These are phyloP conservation scores for Rhizopogon sp. DNA, from an alignment of 768 basidiomycete genomes.

Conservation along the genomic window DNA sequence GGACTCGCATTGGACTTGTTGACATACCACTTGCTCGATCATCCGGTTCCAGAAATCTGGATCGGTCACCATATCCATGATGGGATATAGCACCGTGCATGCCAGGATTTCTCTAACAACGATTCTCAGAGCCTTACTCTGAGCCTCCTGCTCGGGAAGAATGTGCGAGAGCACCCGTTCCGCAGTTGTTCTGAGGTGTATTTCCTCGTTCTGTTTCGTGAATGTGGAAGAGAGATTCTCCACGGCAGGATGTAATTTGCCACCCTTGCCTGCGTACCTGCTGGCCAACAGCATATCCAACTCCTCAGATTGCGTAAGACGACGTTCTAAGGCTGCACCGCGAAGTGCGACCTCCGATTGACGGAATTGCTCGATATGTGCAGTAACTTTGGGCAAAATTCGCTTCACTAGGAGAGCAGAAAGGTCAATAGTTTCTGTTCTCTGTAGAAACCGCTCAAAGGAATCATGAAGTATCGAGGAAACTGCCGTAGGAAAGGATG, in stretches of 20 bases:
- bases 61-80: constrained; percentile 91
- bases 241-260: constrained; percentile 79
- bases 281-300: constrained; percentile 82
- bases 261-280: constrained; percentile 62
- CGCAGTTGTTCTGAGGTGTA: constrained; percentile 69
- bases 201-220: constrained; percentile 86
- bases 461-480: constrained; percentile 68
- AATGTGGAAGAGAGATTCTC: constrained; percentile 86
- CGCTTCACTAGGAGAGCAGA: constrained; percentile 75
- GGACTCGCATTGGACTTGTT: neutral
- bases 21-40: constrained; percentile 85
- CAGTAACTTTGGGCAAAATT: constrained; percentile 83
- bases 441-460: constrained; percentile 51
- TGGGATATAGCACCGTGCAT: constrained; percentile 77
- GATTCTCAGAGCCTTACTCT: constrained; percentile 64
- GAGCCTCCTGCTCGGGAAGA: constrained; percentile 70
- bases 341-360: constrained; percentile 84
- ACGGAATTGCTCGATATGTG: constrained; percentile 86
- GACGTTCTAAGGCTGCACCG: constrained; percentile 76
- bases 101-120: constrained; percentile 79
- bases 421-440: constrained; percentile 60
- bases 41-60: constrained; percentile 96
- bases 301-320: constrained; percentile 85
- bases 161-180: constrained; percentile 68
- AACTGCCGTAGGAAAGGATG: constrained; percentile 84